Percentiles rank a stretch among this genome's conserved stretches.
phyloP scores from a whole-genome alignment of 2,329 filamentous ascomycete genomes.

The Trichoderma oligosporum region DNA sequence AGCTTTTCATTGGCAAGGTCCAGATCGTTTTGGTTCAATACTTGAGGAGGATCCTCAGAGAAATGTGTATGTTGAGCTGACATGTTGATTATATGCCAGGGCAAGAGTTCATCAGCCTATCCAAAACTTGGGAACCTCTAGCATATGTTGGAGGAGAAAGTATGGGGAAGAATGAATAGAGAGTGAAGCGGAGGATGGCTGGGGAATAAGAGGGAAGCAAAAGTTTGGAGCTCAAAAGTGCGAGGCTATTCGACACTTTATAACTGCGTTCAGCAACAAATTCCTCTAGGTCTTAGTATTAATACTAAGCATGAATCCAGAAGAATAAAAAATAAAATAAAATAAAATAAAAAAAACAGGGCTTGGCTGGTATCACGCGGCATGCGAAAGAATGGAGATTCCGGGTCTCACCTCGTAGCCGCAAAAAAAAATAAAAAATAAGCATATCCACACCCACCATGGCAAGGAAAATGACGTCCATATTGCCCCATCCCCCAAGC shows the following conservation, averaged over 20 bases:
- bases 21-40: constrained; percentile 36
- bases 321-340: too few relatives aligned
- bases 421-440: neutral
- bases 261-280: neutral
- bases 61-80: constrained; percentile 29
- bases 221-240: neutral
- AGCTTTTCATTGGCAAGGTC: constrained; percentile 37
- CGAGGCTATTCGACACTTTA: constrained; percentile 17
- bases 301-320: neutral
- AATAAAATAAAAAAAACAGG: neutral
- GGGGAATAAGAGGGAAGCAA: neutral
- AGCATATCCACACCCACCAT: constrained; percentile 14
- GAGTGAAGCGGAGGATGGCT: neutral
- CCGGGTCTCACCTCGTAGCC: constrained; percentile 3
- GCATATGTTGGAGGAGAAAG: constrained; percentile 11
- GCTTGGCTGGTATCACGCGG: constrained; percentile 6
- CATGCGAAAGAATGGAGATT: constrained; percentile 14
- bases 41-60: constrained; percentile 37
- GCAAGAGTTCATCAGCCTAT: neutral
- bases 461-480: constrained; percentile 12
- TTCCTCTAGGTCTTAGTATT: neutral
- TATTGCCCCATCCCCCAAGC: neutral
- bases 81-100: constrained; percentile 1
- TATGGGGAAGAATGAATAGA: constrained; percentile 6
- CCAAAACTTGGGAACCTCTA: neutral